Evolutionary conservation across 2,329 filamentous ascomycete genomes (phyloP).

Genomic region (Penicillium sumatraense): DNA sequence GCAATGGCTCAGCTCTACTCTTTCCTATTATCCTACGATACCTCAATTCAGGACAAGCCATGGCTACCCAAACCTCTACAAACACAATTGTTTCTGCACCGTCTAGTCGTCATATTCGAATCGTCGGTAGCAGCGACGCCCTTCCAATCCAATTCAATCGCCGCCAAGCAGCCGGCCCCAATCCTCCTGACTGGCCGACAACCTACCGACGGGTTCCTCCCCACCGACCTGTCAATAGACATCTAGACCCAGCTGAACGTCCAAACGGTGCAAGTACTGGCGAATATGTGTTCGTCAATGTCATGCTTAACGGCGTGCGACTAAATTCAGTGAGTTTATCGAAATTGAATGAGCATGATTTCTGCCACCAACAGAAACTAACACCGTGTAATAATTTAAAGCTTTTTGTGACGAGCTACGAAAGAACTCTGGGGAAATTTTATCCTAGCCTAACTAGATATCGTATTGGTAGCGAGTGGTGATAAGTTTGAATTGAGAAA

Average conservation of each 20-base stretch:
- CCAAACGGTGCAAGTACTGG: not conserved
- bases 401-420: not conserved
- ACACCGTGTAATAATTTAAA: not conserved
- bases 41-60: not conserved
- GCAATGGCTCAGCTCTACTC: no score
- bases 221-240: not conserved
- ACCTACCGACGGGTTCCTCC: not conserved
- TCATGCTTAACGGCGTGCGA: not conserved
- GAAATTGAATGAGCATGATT: no score
- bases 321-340: not conserved
- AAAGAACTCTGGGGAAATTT: not conserved
- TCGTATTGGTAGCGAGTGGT: not conserved
- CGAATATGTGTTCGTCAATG: not conserved
- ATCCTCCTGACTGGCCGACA: not conserved
- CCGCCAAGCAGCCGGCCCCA: not conserved
- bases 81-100: not conserved
- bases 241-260: not conserved
- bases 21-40: no score
- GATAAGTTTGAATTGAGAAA: no score
- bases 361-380: not conserved
- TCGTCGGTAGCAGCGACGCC: no score
- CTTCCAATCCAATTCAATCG: no score
- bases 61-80: not conserved
- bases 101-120: not conserved
- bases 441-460: not conserved